phyloP scores from a whole-genome alignment of 164 flowering plant genomes.

The Berberis vulgaris region DNA sequence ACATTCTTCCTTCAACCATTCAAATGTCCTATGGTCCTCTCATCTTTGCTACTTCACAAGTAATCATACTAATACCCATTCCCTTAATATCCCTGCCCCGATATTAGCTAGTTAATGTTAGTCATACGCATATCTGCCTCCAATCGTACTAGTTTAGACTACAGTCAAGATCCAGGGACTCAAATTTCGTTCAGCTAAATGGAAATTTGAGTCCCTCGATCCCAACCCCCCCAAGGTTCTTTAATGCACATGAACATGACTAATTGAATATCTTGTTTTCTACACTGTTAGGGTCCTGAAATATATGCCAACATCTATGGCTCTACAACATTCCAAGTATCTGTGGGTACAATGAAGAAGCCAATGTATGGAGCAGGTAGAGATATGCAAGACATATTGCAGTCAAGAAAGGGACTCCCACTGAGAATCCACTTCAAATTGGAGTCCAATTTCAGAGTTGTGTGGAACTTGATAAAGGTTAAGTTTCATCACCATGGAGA shows the following conservation, averaged over 20 bases:
- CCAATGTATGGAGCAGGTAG: conserved; percentile 83
- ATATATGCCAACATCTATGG: conserved; percentile 30
- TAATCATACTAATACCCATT: conserved; percentile 15
- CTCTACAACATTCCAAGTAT: conserved; percentile 20
- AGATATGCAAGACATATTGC: conserved; percentile 65
- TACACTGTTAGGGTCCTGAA: conserved; percentile 30
- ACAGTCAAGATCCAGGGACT: too few relatives aligned
- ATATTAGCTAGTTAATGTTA: not conserved
- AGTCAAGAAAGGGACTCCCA: conserved; percentile 55
- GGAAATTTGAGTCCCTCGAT: not conserved
- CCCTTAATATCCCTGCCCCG: not conserved
- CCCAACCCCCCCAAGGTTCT: not conserved
- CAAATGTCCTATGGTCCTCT: conserved; percentile 41
- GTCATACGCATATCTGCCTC: not conserved
- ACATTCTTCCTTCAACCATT: conserved; percentile 42
- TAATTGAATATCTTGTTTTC: not conserved
- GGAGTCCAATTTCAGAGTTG: conserved; percentile 34
- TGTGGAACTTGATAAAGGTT: conserved; percentile 40
- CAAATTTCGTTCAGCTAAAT: too few relatives aligned
- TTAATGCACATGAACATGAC: not conserved
- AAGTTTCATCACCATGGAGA: conserved; percentile 40
- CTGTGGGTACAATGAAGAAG: conserved; percentile 50
- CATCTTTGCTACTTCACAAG: conserved; percentile 40
- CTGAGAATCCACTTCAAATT: conserved; percentile 29
- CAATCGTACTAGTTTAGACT: too few relatives aligned